phyloP scores from a whole-genome alignment of 805 yeast genomes.

The Cyberlindnera veronae region DNA sequence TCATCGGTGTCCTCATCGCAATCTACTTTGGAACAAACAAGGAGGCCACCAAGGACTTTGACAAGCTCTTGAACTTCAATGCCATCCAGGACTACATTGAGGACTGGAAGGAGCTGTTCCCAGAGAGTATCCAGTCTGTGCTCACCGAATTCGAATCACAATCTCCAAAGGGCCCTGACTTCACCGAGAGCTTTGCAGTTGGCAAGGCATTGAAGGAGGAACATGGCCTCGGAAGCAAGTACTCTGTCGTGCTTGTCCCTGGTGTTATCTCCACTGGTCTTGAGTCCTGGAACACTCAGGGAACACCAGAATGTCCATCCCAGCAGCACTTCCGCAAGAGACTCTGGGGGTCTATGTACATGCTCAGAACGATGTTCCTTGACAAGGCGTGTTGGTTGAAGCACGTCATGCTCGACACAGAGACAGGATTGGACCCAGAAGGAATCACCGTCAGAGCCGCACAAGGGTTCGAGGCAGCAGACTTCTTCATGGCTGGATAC shows the following conservation, averaged over 20 bases:
- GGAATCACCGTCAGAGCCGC: slow-evolving; percentile 81
- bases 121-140: slow-evolving; percentile 57
- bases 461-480: slow-evolving; percentile 95
- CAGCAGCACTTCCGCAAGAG: slow-evolving; percentile 84
- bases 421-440: slow-evolving; percentile 91
- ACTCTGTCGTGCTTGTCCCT: slow-evolving; percentile 90
- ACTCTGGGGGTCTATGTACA: slow-evolving; percentile 95
- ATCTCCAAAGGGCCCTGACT: slow-evolving; percentile 34
- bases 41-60: slow-evolving; percentile 36
- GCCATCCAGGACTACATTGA: slow-evolving; percentile 54
- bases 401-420: slow-evolving; percentile 84
- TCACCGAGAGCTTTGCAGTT: slow-evolving; percentile 83
- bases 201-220: slow-evolving; percentile 61
- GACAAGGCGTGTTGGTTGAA: slow-evolving; percentile 93
- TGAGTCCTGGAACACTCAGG: slow-evolving; percentile 86
- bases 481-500: slow-evolving; percentile 93
- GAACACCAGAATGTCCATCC: slow-evolving; percentile 77
- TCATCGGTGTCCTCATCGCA: slow-evolving; percentile 66
- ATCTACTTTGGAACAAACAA: slow-evolving; percentile 51
- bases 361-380: slow-evolving; percentile 87
- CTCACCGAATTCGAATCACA: slow-evolving; percentile 47
- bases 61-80: slow-evolving; percentile 35
- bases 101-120: slow-evolving; percentile 75
- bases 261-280: slow-evolving; percentile 95
- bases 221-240: slow-evolving; percentile 50